Conservation (phyloP, 352 stramenopile species). For the Globisporangium perplexum region DNA sequence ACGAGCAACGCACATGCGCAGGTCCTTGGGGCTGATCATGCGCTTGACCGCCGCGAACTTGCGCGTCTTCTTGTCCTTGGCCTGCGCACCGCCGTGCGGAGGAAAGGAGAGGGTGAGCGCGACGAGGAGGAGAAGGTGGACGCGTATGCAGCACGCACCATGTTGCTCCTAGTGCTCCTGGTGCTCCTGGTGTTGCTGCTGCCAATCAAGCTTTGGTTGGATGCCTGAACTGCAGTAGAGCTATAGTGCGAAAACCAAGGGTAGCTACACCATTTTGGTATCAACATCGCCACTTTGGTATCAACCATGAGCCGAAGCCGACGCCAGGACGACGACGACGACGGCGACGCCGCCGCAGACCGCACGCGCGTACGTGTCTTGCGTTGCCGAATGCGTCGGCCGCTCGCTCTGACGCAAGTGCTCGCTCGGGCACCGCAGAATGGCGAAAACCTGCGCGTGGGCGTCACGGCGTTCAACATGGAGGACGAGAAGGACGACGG, state of each 20-base stretch:
- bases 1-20: conserved; percentile 83
- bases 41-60: conserved; percentile 98
- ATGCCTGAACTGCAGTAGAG: background rate
- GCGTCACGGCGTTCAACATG: conserved; percentile 80
- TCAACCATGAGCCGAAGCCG: background rate
- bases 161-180: conserved; percentile 1
- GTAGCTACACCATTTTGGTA: background rate
- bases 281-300: background rate
- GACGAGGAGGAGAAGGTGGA: background rate
- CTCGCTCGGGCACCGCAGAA: background rate
- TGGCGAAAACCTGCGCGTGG: conserved; percentile 24
- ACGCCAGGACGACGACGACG: background rate
- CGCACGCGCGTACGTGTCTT: background rate
- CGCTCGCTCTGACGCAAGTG: background rate
- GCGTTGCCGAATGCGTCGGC: too few species aligned
- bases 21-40: conserved; percentile 98
- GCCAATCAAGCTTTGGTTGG: background rate
- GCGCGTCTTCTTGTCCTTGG: conserved; percentile 97
- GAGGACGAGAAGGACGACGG: conserved; percentile 83
- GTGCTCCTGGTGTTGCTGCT: background rate
- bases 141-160: conserved; percentile 8
- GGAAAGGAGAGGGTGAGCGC: background rate
- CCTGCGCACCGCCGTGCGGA: conserved; percentile 26
- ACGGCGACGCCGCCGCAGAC: background rate
- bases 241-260: background rate